Evolutionary conservation across 768 basidiomycete species (phyloP).

Genomic region (Suillus brevipes): DNA sequence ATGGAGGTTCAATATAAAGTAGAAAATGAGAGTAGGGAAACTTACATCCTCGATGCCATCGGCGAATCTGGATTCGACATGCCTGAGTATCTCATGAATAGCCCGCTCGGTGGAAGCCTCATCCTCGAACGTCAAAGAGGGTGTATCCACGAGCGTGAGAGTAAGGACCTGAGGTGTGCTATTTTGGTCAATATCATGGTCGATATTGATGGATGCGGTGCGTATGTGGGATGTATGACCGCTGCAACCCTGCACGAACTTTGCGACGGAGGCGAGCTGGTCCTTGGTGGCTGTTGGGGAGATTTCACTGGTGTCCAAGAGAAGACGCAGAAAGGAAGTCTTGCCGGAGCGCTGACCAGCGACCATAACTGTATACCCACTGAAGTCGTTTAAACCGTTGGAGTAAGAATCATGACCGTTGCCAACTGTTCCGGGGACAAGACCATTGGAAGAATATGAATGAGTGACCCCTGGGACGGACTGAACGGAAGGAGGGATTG

Average conservation of each 20-base stretch:
- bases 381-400: slow-evolving; percentile 23
- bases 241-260: slow-evolving; percentile 75
- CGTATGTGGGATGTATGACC: slow-evolving; percentile 74
- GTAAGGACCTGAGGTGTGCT: slow-evolving; percentile 50
- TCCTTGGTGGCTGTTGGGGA: slow-evolving; percentile 63
- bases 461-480: slow-evolving; percentile 26
- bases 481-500: slow-evolving; percentile 25
- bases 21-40: slow-evolving; percentile 29
- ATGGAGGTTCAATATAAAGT: slow-evolving; percentile 22
- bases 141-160: slow-evolving; percentile 80
- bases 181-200: slow-evolving; percentile 51
- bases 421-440: slow-evolving; percentile 30
- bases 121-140: slow-evolving; percentile 74
- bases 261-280: slow-evolving; percentile 78
- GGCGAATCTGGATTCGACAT: slow-evolving; percentile 70
- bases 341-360: slow-evolving; percentile 84
- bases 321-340: slow-evolving; percentile 82
- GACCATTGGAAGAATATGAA: slow-evolving; percentile 26
- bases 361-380: slow-evolving; percentile 70
- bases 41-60: slow-evolving; percentile 80
- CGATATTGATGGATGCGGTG: slow-evolving; percentile 70
- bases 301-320: slow-evolving; percentile 78
- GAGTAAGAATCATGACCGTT: slow-evolving; percentile 27
- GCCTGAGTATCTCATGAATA: slow-evolving; percentile 65
- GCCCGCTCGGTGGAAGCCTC: slow-evolving; percentile 62